Evolutionary conservation across 106 monocot genomes (phyloP), one percentile per base, ranked within the genome.

Genomic region (Allium fistulosum): DNA sequence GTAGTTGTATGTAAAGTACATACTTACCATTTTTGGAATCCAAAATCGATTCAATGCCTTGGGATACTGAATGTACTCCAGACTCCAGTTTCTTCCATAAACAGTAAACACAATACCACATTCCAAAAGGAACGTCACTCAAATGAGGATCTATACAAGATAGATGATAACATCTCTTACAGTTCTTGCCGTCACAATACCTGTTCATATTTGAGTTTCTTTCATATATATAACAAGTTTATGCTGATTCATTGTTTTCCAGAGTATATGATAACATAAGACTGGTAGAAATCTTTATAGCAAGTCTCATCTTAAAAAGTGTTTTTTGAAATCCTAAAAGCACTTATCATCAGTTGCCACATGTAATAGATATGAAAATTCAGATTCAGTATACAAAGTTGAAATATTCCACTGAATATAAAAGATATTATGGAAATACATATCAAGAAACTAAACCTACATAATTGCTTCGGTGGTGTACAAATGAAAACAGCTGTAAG

Each of bases 121-220:
- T 47, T 26, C 91, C 85, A 59, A 57, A 76, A 49, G 82, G 77
- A 61, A 58, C 22, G 59, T 62, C 73, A 50, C 74, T 56, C 67
- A 82, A 48, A 53, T 84, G 88, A 49, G 83, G 81, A 71, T 79
- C 77, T 58, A 88, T 14, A 81, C 95, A 91, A 67, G 88, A 83
- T 49, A 82, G 77, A 90, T 91, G 91, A 61, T 81, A 95, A 26
- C 74, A 73, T 63, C 70, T 62, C 63, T 78, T 88, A 60, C 95
- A 96, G 22, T 75, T 81, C 72, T 80, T 87, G 52, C 90, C 94
- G 69, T 71, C 78, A 71, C 95, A 91, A 53, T 58, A 82, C 68
- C 95, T 96, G 51, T 11, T 55, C 49, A 17, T 26, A 66, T 51
- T 50, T 50, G 26, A 49, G 2, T 9, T 18, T 53, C 9, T 10